These are phyloP conservation scores for Globisporangium barbulae DNA, from an alignment of 352 stramenopile genomes.

Conservation along the genomic window DNA sequence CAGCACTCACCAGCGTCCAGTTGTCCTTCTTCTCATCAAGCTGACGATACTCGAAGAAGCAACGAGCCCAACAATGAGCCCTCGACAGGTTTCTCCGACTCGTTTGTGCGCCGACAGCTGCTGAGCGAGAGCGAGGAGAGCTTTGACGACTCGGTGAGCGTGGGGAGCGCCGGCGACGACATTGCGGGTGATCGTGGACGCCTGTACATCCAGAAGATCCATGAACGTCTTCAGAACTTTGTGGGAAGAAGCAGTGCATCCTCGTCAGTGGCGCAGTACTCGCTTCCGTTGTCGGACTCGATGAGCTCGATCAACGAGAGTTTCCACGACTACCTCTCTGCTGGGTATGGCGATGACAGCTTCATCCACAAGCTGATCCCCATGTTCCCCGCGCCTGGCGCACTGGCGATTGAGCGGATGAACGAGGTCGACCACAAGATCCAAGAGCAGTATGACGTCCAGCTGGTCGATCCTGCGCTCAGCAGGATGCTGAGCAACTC, in stretches of 20 bases:
- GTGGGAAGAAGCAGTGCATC: slow-evolving; percentile 11
- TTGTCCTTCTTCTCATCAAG: not conserved
- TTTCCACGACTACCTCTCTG: slow-evolving; percentile 19
- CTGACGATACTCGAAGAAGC: not conserved
- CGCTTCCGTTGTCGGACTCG: slow-evolving; percentile 52
- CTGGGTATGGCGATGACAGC: slow-evolving; percentile 27
- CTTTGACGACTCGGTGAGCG: slow-evolving; percentile 13
- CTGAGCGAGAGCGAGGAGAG: slow-evolving; percentile 7
- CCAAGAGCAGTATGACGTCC: slow-evolving; percentile 32
- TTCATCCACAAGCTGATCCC: slow-evolving; percentile 62
- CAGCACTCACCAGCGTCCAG: not conserved
- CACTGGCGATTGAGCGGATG: slow-evolving; percentile 3
- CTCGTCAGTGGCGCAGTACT: slow-evolving; percentile 42
- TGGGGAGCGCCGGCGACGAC: not conserved
- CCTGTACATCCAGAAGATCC: slow-evolving; percentile 25
- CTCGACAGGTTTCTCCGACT: not conserved
- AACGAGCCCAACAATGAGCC: not conserved
- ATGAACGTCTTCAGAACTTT: slow-evolving; percentile 16
- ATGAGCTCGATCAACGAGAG: slow-evolving; percentile 61
- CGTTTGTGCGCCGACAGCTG: not conserved
- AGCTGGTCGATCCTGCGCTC: slow-evolving; percentile 32
- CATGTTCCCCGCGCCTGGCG: slow-evolving; percentile 39
- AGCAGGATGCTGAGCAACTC: slow-evolving; percentile 22
- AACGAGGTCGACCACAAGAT: slow-evolving; percentile 7
- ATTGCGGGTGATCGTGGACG: not conserved